A percentile compares a stretch with the other conserved stretches of the same genome.
These are phyloP conservation scores for Lactarius quietus DNA, from an alignment of 768 basidiomycete genomes.

Conservation along the genomic window DNA sequence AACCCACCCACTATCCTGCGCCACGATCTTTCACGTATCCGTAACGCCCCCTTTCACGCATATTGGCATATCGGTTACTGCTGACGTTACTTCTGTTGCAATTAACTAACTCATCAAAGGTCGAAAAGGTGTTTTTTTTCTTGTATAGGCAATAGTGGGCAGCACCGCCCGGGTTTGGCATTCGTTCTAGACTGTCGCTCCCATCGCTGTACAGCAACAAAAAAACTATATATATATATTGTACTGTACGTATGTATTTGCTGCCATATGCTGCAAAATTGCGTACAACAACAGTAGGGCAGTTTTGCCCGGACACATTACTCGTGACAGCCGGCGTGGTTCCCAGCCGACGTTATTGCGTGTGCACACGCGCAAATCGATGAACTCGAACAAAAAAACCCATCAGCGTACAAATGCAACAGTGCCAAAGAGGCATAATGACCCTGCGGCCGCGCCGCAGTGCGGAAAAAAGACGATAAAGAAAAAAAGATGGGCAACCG, in stretches of 20 bases:
- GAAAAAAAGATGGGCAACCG: background rate
- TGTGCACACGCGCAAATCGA: no score
- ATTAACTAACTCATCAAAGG: background rate
- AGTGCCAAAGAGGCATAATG: background rate
- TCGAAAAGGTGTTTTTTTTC: background rate
- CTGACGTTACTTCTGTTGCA: slow-evolving; percentile 5
- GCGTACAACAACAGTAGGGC: no score
- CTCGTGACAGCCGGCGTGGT: no score
- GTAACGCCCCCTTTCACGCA: slow-evolving; percentile 1
- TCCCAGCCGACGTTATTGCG: no score
- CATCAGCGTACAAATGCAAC: no score
- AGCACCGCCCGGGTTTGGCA: background rate
- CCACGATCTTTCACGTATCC: slow-evolving; percentile 6
- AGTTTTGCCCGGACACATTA: no score
- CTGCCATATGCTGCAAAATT: no score
- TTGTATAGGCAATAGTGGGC: background rate
- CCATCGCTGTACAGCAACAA: background rate
- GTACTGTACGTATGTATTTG: no score
- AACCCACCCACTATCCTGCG: background rate
- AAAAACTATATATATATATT: no score
- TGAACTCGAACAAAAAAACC: no score
- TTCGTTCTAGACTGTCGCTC: background rate
- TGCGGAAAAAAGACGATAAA: no score
- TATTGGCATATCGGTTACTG: background rate
- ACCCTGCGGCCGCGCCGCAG: background rate